Evolutionary conservation across 257 asterid species (phyloP), one percentile per base, ranked within the genome.

Genomic region (Solanum clarkiae): DNA sequence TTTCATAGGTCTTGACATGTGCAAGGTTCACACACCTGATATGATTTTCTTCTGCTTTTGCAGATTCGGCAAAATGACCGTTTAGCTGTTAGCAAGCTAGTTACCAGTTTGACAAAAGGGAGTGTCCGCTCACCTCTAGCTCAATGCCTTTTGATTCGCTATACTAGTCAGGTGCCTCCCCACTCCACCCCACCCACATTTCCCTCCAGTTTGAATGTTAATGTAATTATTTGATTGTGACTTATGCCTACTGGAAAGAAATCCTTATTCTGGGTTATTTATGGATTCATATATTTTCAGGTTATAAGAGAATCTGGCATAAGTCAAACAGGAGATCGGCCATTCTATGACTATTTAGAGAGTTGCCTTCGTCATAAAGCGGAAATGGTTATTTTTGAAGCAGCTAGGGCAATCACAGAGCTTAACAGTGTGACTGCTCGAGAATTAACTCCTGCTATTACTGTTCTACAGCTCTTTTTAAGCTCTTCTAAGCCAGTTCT

Each of bases 21-120:
- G 80, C 17, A 53, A 53, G 82, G 29, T 79, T 53, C 62, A 16
- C 15, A 2, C 47, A 26, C 47, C 47, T 79, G 49, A 79, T 79
- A 51, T 79, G 49, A 79, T 53, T 79, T 26, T 53, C 65, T 79
- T 12, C 47, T 88, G 69, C 60, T 84, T 83, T 72, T 83, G 88
- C 93, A 95, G 99, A 95, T 95, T 88, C 93, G 99, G 20, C 99
- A 95, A 91, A 95, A 94, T 89, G 99, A 95, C 81, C 93, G 99
- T 65, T 85, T 95, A 89, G 99, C 99, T 90, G 97, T 95, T 86
- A 94, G 94, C 97, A 95, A 95, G 90, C 92, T 94, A 89, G 97
- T 95, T 86, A 90, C 94, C 86, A 94, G 97, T 88, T 92, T 95
- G 92, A 95, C 99, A n/a, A 95, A 92, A 88, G 99, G 99, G 75